phyloP scores from a whole-genome alignment of 495 filamentous ascomycete species.

The Aspergillus diversus region DNA sequence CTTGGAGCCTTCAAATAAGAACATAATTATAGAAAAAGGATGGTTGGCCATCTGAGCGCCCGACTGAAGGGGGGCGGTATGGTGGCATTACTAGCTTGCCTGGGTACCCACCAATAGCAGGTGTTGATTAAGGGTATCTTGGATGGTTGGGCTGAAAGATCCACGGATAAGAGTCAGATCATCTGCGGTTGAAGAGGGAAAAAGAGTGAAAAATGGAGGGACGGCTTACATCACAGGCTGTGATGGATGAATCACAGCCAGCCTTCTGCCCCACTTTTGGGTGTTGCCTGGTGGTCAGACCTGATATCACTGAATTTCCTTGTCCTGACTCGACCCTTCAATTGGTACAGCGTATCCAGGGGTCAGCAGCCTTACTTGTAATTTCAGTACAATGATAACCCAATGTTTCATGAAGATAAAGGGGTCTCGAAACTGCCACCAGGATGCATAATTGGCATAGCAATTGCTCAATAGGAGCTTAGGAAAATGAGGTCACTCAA shows the following conservation, averaged over 20 bases:
- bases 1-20: slow-evolving; percentile 5
- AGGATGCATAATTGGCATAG: too few relatives aligned
- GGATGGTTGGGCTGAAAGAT: slow-evolving; percentile 24
- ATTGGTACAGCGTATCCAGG: background rate
- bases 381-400: background rate
- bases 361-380: background rate
- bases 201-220: background rate
- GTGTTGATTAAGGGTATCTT: slow-evolving; percentile 9
- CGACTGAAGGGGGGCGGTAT: slow-evolving; percentile 14
- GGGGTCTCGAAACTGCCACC: too few relatives aligned
- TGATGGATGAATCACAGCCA: slow-evolving; percentile 1
- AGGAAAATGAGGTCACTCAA: too few relatives aligned
- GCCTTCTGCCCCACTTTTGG: background rate
- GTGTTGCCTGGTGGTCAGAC: slow-evolving; percentile 7
- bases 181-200: slow-evolving; percentile 2
- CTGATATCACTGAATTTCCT: background rate
- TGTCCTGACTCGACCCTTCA: background rate
- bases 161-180: slow-evolving; percentile 22
- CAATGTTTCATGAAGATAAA: background rate
- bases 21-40: slow-evolving; percentile 21
- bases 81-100: slow-evolving; percentile 7
- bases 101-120: slow-evolving; percentile 24
- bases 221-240: slow-evolving; percentile 5
- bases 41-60: slow-evolving; percentile 15
- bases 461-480: too few relatives aligned